Conservation (phyloP, 1,139 yeast genomes). For the Saccharomyces hybrid region DNA sequence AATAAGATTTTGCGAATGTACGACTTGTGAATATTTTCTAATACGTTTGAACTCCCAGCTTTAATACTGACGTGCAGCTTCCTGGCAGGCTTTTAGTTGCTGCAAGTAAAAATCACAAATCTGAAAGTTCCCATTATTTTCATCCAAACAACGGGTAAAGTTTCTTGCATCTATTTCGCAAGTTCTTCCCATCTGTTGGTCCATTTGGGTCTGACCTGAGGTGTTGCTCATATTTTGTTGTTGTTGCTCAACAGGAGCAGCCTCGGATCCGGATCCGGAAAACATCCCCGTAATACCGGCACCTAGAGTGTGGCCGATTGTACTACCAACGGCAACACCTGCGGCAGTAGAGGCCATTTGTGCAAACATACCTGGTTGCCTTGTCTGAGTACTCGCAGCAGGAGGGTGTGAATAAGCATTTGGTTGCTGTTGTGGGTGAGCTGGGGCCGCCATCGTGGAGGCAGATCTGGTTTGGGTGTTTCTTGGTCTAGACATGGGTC, state of each 20-base stretch:
- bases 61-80: constrained; percentile 77
- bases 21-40: neutral
- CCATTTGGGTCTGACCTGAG: constrained; percentile 28
- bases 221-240: constrained; percentile 38
- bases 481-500: constrained; percentile 34
- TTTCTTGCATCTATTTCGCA: constrained; percentile 93
- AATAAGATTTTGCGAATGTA: neutral
- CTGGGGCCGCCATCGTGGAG: constrained; percentile 62
- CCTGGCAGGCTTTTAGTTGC: constrained; percentile 95
- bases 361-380: constrained; percentile 85
- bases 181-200: constrained; percentile 39
- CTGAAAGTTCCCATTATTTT: constrained; percentile 91
- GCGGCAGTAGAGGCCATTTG: constrained; percentile 99
- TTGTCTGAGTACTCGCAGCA: constrained; percentile 39
- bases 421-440: constrained; percentile 31
- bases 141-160: constrained; percentile 91
- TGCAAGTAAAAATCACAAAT: constrained; percentile 93
- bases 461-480: constrained; percentile 64
- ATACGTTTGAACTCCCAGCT: neutral
- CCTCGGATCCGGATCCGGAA: constrained; percentile 64
- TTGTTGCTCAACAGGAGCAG: constrained; percentile 40
- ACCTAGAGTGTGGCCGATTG: constrained; percentile 93
- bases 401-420: constrained; percentile 33
- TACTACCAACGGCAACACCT: constrained; percentile 97
- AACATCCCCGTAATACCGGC: constrained; percentile 86